Evolutionary conservation across 345 rosid genomes (phyloP), one percentile per base, ranked within the genome.

Genomic region (Aethionema arabicum): DNA sequence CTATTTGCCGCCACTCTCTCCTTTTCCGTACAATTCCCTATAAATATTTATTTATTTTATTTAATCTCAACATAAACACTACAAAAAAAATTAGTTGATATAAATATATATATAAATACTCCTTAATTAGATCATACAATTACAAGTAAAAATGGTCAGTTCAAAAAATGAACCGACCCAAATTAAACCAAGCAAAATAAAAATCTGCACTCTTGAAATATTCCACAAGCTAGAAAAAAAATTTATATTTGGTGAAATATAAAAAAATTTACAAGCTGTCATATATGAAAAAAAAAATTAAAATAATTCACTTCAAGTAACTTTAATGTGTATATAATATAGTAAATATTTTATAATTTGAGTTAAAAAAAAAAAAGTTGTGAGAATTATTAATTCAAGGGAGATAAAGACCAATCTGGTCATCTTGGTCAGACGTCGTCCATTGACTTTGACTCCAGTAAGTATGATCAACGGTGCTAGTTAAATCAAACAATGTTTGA

Each of bases 371-470:
- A 66, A 64, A 52, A 70, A 41, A 69, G 52, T 45, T 67, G 14
- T 78, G 69, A 54, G 53, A 41, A 61, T 77, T 21, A 21, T 21
- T 1, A 21, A 21, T 21, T 21, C 82, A 91, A 75, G 98, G 98
- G 59, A 91, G 87, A 56, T 77, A 91, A 15, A 85, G 84, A 67
- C 69, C 70, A 27, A 75, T 63, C 10, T 79, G 92, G 72, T 87
- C 84, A 74, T 87, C 84, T 38, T 79, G 85, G 73, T 81, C 90
- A 52, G 71, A 52, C 32, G 54, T 43, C 21, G 51, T 58, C 95
- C 95, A 92, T 63, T 82, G 98, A 72, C 71, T 76, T 61, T 83
- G 91, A 77, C 78, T 74, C 98, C 98, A 92, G 85, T 85, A 89
- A 3, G 82, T 72, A 56, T 85, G 92, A 85, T 88, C 98, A 74